phyloP scores from a whole-genome alignment of 2,329 filamentous ascomycete species.

The Exserohilum turcica region DNA sequence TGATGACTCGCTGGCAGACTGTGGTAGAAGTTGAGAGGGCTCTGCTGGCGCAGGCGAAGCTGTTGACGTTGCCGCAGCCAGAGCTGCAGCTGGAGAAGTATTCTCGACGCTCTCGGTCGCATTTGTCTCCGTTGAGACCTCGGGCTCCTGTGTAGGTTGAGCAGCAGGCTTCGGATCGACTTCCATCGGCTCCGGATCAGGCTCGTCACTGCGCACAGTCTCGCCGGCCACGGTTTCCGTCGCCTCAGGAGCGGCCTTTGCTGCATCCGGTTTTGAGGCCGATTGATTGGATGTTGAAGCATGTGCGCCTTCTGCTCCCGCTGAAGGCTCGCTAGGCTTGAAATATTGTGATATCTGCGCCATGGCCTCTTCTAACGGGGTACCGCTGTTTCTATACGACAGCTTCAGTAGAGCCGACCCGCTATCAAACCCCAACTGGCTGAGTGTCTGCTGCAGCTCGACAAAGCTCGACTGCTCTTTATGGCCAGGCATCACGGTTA shows the following conservation, averaged over 20 bases:
- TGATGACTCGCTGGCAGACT: constrained; percentile 9
- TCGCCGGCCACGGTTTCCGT: constrained; percentile 33
- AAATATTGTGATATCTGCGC: constrained; percentile 78
- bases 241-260: constrained; percentile 32
- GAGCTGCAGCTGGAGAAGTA: constrained; percentile 22
- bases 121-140: constrained; percentile 21
- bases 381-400: constrained; percentile 74
- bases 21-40: not conserved
- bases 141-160: constrained; percentile 17
- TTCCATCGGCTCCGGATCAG: constrained; percentile 39
- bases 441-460: constrained; percentile 87
- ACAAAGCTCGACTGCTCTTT: constrained; percentile 75
- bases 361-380: constrained; percentile 85
- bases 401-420: constrained; percentile 81
- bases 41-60: constrained; percentile 23
- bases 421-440: constrained; percentile 83
- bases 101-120: constrained; percentile 23
- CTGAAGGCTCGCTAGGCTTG: constrained; percentile 49
- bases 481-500: constrained; percentile 74
- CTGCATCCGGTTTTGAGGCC: constrained; percentile 29
- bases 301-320: constrained; percentile 37
- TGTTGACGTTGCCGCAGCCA: constrained; percentile 30
- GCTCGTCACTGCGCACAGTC: constrained; percentile 28
- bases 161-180: constrained; percentile 29
- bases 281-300: constrained; percentile 34